Evolutionary conservation across 2,329 filamentous ascomycete species (phyloP).

Genomic region (Calonectria honghensis): DNA sequence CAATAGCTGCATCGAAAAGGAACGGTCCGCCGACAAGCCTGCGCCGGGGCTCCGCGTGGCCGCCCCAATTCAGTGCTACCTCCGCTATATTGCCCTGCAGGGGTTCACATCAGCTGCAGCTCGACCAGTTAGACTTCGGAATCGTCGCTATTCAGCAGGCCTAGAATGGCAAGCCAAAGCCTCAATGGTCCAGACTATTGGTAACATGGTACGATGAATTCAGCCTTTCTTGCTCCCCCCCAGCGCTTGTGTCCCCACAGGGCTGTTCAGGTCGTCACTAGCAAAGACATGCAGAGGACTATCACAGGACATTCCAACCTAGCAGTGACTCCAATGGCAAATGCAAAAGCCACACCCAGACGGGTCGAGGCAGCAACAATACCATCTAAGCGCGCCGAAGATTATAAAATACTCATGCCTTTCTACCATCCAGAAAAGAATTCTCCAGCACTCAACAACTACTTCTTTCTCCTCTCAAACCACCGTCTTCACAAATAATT

Average conservation of each 20-base stretch:
- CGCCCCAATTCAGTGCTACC: neutral
- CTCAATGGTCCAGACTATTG: neutral
- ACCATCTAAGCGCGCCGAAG: too few relatives aligned
- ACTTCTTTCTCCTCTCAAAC: neutral
- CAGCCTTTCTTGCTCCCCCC: neutral
- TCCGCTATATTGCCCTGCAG: neutral
- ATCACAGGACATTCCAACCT: neutral
- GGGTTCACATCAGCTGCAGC: neutral
- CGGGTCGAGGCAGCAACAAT: neutral
- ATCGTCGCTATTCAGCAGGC: neutral
- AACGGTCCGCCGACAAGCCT: neutral
- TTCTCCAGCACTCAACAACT: neutral
- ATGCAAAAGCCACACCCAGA: neutral
- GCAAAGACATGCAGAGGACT: constrained; percentile 3
- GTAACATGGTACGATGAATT: neutral
- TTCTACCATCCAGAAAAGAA: neutral
- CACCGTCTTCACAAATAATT: neutral
- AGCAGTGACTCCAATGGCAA: neutral
- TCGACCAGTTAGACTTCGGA: neutral
- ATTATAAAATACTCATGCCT: neutral
- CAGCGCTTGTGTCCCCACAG: neutral
- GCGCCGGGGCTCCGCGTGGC: neutral
- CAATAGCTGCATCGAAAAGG: neutral
- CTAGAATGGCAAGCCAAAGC: neutral
- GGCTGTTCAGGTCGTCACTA: neutral